These are phyloP conservation scores for Neurospora hispaniola DNA, from an alignment of 495 filamentous ascomycete genomes.

Conservation along the genomic window DNA sequence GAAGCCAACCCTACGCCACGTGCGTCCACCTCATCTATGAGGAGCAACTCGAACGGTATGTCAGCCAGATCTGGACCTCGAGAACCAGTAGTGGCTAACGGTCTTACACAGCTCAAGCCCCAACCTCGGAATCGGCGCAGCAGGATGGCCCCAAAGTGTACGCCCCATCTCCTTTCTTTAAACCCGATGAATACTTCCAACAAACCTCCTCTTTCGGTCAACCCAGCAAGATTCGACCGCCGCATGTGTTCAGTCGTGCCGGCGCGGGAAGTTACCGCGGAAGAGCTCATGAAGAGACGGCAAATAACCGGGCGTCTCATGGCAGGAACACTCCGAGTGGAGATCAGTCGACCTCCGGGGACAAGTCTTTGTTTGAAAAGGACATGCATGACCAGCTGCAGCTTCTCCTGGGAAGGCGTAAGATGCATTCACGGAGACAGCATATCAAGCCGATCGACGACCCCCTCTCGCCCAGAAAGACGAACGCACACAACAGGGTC, in stretches of 20 bases:
- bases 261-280: slow-evolving; percentile 1
- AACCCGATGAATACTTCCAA: background rate
- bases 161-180: slow-evolving; percentile 9
- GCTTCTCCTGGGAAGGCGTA: slow-evolving; percentile 9
- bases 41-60: slow-evolving; percentile 17
- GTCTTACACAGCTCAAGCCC: background rate
- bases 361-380: slow-evolving; percentile 17
- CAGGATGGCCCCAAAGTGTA: slow-evolving; percentile 19
- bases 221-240: background rate
- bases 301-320: slow-evolving; percentile 1
- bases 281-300: background rate
- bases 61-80: background rate
- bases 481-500: background rate
- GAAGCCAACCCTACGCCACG: background rate
- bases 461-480: slow-evolving; percentile 3
- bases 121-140: slow-evolving; percentile 3
- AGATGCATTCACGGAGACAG: background rate
- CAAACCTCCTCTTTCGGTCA: background rate
- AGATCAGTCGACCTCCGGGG: slow-evolving; percentile 4
- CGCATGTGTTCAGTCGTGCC: background rate
- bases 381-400: slow-evolving; percentile 17
- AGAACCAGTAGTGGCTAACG: background rate
- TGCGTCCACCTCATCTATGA: slow-evolving; percentile 7
- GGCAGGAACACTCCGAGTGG: slow-evolving; percentile 17
- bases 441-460: background rate